Base-by-base conservation (phyloP, 768 basidiomycete genomes). In the Cystofilobasidium macerans region DNA sequence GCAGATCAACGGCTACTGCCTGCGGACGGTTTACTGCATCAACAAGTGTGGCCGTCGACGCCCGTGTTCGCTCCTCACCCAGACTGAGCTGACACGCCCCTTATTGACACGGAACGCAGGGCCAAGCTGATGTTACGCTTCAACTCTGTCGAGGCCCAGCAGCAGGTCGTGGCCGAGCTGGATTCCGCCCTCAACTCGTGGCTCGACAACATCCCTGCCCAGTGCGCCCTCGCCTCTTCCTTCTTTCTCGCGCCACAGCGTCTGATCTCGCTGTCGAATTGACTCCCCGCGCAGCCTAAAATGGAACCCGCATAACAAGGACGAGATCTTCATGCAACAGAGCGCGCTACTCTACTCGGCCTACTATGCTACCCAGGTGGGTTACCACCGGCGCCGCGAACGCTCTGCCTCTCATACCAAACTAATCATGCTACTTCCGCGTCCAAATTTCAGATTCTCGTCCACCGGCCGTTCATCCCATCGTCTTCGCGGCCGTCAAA, bases 391-490 rank as follows among this genome's bases (percentile, higher is more conserved):
- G n/a, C n/a, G n/a, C n/a, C n/a, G n/a, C n/a, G n/a, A n/a, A n/a
- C n/a, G 11, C 28, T 18, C 22, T 26, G 42, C 38, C n/a, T 32
- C 26, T 26, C 32, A 22, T 43, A 22, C 22, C 30, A 36, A 43
- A 28, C 22, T 32, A 40, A 57, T 54, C 30, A 35, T 24, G 28
- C n/a, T 54, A n/a, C 5, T 16, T n/a, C n/a, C n/a, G n/a, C n/a
- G n/a, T n/a, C n/a, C n/a, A n/a, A n/a, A n/a, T 20, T 11, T 33
- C 84, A 86, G 73, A 88, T 89, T 68, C 78, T 86, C 40, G 79
- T 88, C 43, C 87, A 89, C 74, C 84, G 87, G 2, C 85, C 87
- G 0, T 89, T 88, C 76, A 84, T 90, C 64, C 85, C 85, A 0
- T 82, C 82, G 0, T 81, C 83, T 3, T 76, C 80, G 53, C 83